Conservation (phyloP, 176 grass and related monocot genomes). For the Juncus inflexus region DNA sequence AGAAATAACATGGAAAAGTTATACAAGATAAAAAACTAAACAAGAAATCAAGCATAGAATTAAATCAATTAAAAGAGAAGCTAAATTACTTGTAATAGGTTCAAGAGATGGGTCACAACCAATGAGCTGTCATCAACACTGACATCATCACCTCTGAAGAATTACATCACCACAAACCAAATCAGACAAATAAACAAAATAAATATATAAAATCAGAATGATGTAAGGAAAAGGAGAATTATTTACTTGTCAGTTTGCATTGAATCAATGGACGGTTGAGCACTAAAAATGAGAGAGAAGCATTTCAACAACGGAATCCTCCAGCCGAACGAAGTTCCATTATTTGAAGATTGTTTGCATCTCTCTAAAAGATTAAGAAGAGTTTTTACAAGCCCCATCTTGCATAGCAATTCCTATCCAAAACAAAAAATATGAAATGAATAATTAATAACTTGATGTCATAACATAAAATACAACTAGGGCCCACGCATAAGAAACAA, state of each 20-base stretch:
- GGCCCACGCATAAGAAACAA: neutral
- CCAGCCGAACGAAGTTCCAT: constrained; percentile 43
- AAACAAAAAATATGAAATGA: constrained; percentile 28
- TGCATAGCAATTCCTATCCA: constrained; percentile 63
- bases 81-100: constrained; percentile 62
- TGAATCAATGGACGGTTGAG: constrained; percentile 35
- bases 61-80: constrained; percentile 6
- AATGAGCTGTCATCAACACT: constrained; percentile 51
- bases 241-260: constrained; percentile 48
- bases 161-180: constrained; percentile 43
- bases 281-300: constrained; percentile 56
- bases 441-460: constrained; percentile 15
- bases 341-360: constrained; percentile 35
- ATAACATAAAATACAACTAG: neutral
- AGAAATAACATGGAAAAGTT: neutral
- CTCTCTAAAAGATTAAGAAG: constrained; percentile 57
- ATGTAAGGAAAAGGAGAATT: constrained; percentile 1
- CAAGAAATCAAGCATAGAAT: neutral
- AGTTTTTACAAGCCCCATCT: constrained; percentile 52
- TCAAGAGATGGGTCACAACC: constrained; percentile 55
- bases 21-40: constrained; percentile 5
- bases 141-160: constrained; percentile 36
- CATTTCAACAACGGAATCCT: constrained; percentile 66
- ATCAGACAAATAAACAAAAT: constrained; percentile 30
- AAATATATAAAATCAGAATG: constrained; percentile 24